Evolutionary conservation across 2,329 filamentous ascomycete species (phyloP).

Genomic region (Magnaporthiopsis poae): DNA sequence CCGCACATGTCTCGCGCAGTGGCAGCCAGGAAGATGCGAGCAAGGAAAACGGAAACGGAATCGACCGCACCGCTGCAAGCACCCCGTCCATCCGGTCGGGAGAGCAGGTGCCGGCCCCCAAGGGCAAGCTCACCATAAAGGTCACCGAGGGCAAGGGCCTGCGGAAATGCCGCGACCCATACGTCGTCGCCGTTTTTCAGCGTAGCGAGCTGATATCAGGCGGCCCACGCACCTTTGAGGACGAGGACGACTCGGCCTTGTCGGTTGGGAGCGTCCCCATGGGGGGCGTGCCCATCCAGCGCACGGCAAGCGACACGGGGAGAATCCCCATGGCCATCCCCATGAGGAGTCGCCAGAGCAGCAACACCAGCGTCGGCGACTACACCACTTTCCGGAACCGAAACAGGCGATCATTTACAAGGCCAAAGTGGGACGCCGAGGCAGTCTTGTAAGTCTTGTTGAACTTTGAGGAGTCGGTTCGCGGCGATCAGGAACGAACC

Average conservation of each 20-base stretch:
- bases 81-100: slow-evolving; percentile 39
- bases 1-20: slow-evolving; percentile 42
- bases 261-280: slow-evolving; percentile 30
- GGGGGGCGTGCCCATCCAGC: slow-evolving; percentile 44
- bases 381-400: slow-evolving; percentile 50
- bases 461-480: not conserved
- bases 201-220: slow-evolving; percentile 92
- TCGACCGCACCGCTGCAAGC: slow-evolving; percentile 40
- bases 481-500: too few species aligned
- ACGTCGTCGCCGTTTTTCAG: slow-evolving; percentile 93
- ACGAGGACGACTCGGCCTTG: slow-evolving; percentile 44
- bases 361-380: slow-evolving; percentile 76
- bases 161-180: slow-evolving; percentile 75
- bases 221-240: slow-evolving; percentile 57
- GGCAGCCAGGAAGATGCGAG: slow-evolving; percentile 31
- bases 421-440: slow-evolving; percentile 91
- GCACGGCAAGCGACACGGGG: slow-evolving; percentile 71
- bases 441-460: slow-evolving; percentile 70
- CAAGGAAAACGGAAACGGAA: slow-evolving; percentile 28
- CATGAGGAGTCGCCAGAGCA: slow-evolving; percentile 93
- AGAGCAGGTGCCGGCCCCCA: slow-evolving; percentile 59
- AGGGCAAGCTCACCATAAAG: slow-evolving; percentile 81
- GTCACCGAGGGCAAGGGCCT: slow-evolving; percentile 78
- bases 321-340: slow-evolving; percentile 83
- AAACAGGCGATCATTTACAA: slow-evolving; percentile 53